phyloP scores from a whole-genome alignment of 192 early-diverging fungal species.

The Coemansia sp. region DNA sequence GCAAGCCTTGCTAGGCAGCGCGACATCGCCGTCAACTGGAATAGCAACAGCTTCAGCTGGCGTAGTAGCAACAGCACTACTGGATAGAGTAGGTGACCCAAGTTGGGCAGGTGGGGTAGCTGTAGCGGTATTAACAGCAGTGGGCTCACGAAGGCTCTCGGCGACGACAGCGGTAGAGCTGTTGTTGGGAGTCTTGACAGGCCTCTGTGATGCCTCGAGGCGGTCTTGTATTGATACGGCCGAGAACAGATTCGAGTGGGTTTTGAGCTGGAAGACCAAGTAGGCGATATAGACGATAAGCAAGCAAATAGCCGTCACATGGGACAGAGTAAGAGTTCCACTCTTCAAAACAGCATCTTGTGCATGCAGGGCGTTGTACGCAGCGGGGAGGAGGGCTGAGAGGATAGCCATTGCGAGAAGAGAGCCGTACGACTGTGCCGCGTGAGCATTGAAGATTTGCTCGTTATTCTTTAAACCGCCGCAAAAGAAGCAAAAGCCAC shows the following conservation, averaged over 20 bases:
- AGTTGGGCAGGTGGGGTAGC: slow-evolving; percentile 5
- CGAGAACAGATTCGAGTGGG: slow-evolving; percentile 66
- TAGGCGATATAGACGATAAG: slow-evolving; percentile 66
- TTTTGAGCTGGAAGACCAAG: slow-evolving; percentile 73
- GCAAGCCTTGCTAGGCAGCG: neutral
- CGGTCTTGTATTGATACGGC: slow-evolving; percentile 35
- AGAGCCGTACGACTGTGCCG: slow-evolving; percentile 71
- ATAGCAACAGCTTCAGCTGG: slow-evolving; percentile 1
- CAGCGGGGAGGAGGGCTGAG: slow-evolving; percentile 70
- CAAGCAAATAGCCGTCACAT: slow-evolving; percentile 66
- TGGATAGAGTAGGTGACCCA: neutral
- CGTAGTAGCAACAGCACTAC: slow-evolving; percentile 1
- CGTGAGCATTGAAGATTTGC: slow-evolving; percentile 69
- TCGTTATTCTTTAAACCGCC: slow-evolving; percentile 77
- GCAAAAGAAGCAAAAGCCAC: slow-evolving; percentile 82
- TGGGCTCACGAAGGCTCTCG: slow-evolving; percentile 9
- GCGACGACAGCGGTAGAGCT: neutral
- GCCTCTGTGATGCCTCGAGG: slow-evolving; percentile 28
- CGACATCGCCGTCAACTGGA: neutral
- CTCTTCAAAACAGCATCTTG: slow-evolving; percentile 44
- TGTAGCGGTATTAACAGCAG: slow-evolving; percentile 8
- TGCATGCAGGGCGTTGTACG: slow-evolving; percentile 56
- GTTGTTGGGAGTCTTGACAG: neutral
- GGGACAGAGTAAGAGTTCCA: slow-evolving; percentile 60
- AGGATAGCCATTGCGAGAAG: slow-evolving; percentile 66